Base-by-base conservation (phyloP, 2,329 filamentous ascomycete species). In the Metarhizium anisopliae region DNA sequence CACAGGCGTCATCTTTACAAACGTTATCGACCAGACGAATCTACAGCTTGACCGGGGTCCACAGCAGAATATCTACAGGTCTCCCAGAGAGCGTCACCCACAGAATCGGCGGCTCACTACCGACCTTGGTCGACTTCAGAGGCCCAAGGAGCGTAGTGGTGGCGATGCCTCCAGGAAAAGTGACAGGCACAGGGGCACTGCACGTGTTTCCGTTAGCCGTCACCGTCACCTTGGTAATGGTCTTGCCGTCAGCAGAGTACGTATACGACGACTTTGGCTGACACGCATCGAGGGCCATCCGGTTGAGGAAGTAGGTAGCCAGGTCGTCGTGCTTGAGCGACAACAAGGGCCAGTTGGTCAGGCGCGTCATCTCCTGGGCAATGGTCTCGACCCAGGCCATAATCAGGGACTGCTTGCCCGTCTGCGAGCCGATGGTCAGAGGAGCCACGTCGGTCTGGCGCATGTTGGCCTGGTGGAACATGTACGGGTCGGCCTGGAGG, bases 401-500 rank as follows among this genome's bases (percentile, higher is more conserved):
- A 59, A 83, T 72, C 18, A 84, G 73, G 2, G 79, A 81, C 56
- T 77, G 71, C 59, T 76, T 70, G 3, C 68, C 72, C 1, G 68
- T 66, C 14, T 74, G 68, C 16, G 74, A 72, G 56, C 81, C 80
- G 52, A 83, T 70, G 10, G 73, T 77, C 51, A 76, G 75, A 3
- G 67, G 63, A 2, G 68, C 66, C 53, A 76, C 72, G 54, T 79
- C 80, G 3, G 70, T 69, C 49, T 78, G 75, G 55, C 81, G 77
- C 58, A 81, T 63, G 63, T 86, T 85, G 56, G 81, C 80, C 68
- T 85, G 82, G 66, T 86, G 83, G 72, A 85, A 83, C 81, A 84
- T 84, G 53, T 60, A 83, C 32, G 74, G 70, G 52, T 82, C 81
- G 59, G 76, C 77, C 59, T 77, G 76, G 6, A 85, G 72, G 13